Conservation (phyloP, 192 early-diverging fungal genomes). For the Backusella morwellensis region DNA sequence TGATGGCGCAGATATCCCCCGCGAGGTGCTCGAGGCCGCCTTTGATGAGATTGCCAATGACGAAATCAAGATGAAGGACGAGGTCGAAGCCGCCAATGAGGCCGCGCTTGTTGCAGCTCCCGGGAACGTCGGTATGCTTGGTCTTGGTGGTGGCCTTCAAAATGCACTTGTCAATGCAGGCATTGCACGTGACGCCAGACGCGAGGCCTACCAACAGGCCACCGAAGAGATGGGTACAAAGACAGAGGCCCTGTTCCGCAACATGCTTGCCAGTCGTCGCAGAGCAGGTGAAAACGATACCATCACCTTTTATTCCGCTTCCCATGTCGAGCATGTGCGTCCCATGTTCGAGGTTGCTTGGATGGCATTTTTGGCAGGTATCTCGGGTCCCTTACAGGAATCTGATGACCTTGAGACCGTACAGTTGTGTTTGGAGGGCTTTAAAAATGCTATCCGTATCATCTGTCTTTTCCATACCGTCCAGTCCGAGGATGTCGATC, state of each 20-base stretch:
- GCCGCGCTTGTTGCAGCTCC: constrained; percentile 48
- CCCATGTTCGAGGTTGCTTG: constrained; percentile 92
- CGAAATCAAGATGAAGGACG: constrained; percentile 95
- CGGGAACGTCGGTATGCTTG: constrained; percentile 43
- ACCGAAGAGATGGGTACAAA: constrained; percentile 69
- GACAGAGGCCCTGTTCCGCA: constrained; percentile 66
- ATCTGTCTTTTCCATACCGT: constrained; percentile 67
- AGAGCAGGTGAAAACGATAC: constrained; percentile 46
- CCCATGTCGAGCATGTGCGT: constrained; percentile 84
- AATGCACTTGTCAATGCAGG: constrained; percentile 40
- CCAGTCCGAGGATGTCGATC: constrained; percentile 66
- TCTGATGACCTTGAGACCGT: constrained; percentile 71
- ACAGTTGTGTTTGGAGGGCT: constrained; percentile 73
- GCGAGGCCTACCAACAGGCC: constrained; percentile 59
- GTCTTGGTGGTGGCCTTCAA: constrained; percentile 36
- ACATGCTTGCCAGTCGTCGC: constrained; percentile 53
- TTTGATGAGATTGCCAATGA: constrained; percentile 80
- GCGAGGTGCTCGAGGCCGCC: constrained; percentile 66
- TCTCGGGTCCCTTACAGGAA: constrained; percentile 83
- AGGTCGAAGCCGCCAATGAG: constrained; percentile 62
- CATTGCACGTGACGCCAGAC: constrained; percentile 37
- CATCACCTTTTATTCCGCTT: constrained; percentile 61
- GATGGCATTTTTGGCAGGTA: constrained; percentile 82
- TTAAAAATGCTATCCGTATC: constrained; percentile 78
- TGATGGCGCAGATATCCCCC: constrained; percentile 77